Conservation (phyloP, 768 basidiomycete genomes). For the Botryobasidium botryosum region DNA sequence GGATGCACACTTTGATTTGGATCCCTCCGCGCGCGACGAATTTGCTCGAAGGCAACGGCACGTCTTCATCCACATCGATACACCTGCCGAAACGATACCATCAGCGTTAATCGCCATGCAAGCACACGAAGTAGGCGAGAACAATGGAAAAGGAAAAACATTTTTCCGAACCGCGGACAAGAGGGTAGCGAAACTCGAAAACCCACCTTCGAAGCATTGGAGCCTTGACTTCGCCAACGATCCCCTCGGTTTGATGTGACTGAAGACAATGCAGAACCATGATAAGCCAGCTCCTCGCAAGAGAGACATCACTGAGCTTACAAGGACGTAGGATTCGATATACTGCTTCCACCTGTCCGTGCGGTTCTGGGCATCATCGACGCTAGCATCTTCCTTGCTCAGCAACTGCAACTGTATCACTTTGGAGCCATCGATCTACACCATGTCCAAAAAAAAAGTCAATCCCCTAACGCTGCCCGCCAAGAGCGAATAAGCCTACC, state of each 20-base stretch:
- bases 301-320: too few relatives aligned
- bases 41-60: not conserved
- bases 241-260: slow-evolving; percentile 23
- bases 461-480: not conserved
- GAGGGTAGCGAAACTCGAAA: not conserved
- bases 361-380: slow-evolving; percentile 24
- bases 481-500: slow-evolving; percentile 15
- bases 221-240: slow-evolving; percentile 21
- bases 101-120: too few relatives aligned
- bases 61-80: not conserved
- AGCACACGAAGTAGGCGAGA: too few relatives aligned
- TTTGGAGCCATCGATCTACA: slow-evolving; percentile 17
- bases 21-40: slow-evolving; percentile 32
- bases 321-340: slow-evolving; percentile 25
- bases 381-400: slow-evolving; percentile 26
- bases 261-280: not conserved
- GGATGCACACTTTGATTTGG: slow-evolving; percentile 70
- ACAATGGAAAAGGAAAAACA: not conserved
- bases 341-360: slow-evolving; percentile 27
- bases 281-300: too few relatives aligned
- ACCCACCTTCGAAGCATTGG: slow-evolving; percentile 19
- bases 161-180: not conserved
- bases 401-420: slow-evolving; percentile 24
- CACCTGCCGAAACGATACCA: too few relatives aligned
- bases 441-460: not conserved